Evolutionary conservation across 768 basidiomycete genomes (phyloP).

Genomic region (Pholiota conissans): DNA sequence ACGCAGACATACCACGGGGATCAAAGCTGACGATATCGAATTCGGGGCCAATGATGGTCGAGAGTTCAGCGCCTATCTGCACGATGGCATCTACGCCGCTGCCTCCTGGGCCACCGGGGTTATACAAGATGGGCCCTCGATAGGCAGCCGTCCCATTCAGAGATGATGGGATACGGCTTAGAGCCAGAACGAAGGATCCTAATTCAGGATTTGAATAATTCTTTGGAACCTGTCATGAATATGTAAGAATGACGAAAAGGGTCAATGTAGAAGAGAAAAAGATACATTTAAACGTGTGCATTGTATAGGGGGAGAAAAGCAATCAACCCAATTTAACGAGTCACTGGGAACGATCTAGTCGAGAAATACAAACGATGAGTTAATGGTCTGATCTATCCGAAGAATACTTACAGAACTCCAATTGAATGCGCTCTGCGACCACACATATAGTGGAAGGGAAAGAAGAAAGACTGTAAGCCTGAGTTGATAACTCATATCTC

Average conservation of each 20-base stretch:
- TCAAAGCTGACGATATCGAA: background rate
- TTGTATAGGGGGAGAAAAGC: slow-evolving; percentile 23
- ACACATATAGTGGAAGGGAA: background rate
- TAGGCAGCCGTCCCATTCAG: background rate
- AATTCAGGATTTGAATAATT: background rate
- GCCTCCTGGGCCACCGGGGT: slow-evolving; percentile 1
- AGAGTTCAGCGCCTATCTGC: background rate
- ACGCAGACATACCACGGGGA: background rate
- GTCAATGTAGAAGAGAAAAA: background rate
- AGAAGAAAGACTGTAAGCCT: too few species aligned
- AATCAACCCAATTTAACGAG: slow-evolving; percentile 27
- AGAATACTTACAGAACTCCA: background rate
- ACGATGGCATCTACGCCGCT: background rate
- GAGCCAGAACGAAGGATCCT: background rate
- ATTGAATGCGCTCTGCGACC: background rate
- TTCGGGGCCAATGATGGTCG: background rate
- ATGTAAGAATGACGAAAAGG: background rate
- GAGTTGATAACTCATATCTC: too few species aligned
- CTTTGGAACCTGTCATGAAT: background rate
- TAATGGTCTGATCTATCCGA: background rate
- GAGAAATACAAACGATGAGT: background rate
- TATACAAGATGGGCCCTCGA: background rate
- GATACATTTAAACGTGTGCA: slow-evolving; percentile 32
- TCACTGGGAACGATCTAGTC: slow-evolving; percentile 13
- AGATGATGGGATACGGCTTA: background rate